Base-by-base conservation (phyloP, 148 eudicot species). In the Suaeda aralocaspica region DNA sequence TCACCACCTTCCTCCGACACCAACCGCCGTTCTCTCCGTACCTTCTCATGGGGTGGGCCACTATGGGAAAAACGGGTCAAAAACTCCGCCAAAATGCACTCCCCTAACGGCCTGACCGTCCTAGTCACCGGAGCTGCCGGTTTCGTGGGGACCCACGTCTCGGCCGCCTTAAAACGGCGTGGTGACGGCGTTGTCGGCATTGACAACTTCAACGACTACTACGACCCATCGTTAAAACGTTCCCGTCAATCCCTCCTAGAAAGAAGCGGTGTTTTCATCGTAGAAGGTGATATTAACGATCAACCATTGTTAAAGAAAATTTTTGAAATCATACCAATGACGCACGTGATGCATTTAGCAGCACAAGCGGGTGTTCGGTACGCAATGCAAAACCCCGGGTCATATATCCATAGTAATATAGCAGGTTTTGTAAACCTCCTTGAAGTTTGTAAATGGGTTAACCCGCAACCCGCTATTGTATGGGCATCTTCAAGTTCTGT, bases 331-430 rank as follows among this genome's bases (percentile, higher is more conserved):
- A 87, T 88, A 0, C 69, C 82, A 0, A 88, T 90, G 61, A 84
- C 84, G 33, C 96, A 90, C 74, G 96, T 90, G 0, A 88, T 90
- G 92, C 96, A 90, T 77, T 73, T 88, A 41, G 96, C 96, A 7
- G 96, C 96, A 0, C 96, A 90, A 72, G 96, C 96, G 14, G 96
- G 96, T 11, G 96, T 90, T 48, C 73, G 96, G 68, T 88, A 90
- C 46, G 96, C 96, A 3, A 88, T 90, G 92, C 84, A 90, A 53
- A 88, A 90, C 69, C 96, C 96, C 36, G 75, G 84, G 41, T 88
- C 96, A 13, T 90, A 90, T 74, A 84, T 90, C 59, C 91, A 90
- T 76, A 88, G 92, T 55, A 90, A 90, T 66, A 82, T 90, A 45
- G 92, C 96, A 50, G 96, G 96, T 0, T 67, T 88, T 34, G 96